phyloP scores from a whole-genome alignment of 306 rosid species.

The Clitoria ternatea region DNA sequence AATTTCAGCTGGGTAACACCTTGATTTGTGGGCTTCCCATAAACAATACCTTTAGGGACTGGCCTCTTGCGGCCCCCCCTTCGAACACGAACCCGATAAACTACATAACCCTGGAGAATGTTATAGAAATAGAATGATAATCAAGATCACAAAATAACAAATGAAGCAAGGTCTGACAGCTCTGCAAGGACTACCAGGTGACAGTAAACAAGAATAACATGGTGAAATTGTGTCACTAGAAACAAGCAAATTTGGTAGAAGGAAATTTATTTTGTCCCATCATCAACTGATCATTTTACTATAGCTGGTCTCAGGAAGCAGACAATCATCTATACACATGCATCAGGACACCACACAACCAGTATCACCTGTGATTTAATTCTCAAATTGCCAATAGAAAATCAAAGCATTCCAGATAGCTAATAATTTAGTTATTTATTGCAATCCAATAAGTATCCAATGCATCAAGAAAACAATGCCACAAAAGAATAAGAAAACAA shows the following conservation, averaged over 20 bases:
- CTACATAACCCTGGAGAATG: constrained; percentile 62
- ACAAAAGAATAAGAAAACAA: no score
- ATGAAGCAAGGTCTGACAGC: neutral
- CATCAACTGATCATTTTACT: neutral
- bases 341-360: neutral
- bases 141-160: neutral
- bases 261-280: constrained; percentile 1
- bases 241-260: constrained; percentile 18
- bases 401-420: no score
- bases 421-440: no score
- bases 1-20: constrained; percentile 91
- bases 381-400: no score
- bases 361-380: no score
- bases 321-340: constrained; percentile 22
- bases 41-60: constrained; percentile 91
- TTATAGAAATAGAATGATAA: neutral
- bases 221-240: no score
- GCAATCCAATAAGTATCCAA: no score
- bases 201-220: neutral
- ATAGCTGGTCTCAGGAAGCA: constrained; percentile 20
- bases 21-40: constrained; percentile 93
- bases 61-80: constrained; percentile 98
- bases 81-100: constrained; percentile 80
- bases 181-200: neutral
- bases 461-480: no score